Conservation (phyloP, 2,329 filamentous ascomycete species). For the Hortaea sp. region DNA sequence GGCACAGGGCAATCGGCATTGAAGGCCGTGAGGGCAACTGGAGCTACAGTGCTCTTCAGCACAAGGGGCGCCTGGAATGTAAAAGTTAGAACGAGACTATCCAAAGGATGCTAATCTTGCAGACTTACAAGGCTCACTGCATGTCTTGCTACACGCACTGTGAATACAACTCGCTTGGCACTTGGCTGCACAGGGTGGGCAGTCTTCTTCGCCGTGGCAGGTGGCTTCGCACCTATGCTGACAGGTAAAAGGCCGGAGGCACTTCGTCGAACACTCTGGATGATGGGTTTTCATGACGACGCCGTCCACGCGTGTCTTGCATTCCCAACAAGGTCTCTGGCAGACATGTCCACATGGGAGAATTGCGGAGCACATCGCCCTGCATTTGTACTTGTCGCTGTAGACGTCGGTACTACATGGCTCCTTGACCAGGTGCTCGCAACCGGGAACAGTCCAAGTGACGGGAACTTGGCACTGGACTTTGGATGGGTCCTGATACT, state of each 20-base stretch:
- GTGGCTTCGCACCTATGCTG: conserved; percentile 41
- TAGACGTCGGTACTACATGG: conserved; percentile 42
- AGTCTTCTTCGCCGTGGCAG: conserved; percentile 45
- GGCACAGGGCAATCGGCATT: conserved; percentile 48
- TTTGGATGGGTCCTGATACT: conserved; percentile 31
- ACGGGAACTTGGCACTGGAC: conserved; percentile 44
- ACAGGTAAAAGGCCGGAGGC: conserved; percentile 45
- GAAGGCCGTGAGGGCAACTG: conserved; percentile 41
- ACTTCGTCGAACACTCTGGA: conserved; percentile 38
- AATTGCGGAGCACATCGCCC: conserved; percentile 33
- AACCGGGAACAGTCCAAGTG: conserved; percentile 41
- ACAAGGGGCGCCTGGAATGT: conserved; percentile 37
- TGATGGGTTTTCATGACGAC: conserved; percentile 31
- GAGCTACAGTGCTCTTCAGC: conserved; percentile 46
- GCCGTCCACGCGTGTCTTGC: conserved; percentile 30
- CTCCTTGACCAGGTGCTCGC: conserved; percentile 43
- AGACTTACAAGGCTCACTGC: conserved; percentile 45
- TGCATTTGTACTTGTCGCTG: conserved; percentile 37
- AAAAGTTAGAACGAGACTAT: no score
- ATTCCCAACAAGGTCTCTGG: conserved; percentile 38
- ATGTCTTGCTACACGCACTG: conserved; percentile 45
- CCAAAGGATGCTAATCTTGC: no score
- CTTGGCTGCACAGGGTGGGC: conserved; percentile 36
- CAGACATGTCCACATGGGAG: conserved; percentile 58
- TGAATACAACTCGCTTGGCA: conserved; percentile 51